Percentiles rank a stretch among this genome's conserved stretches.
Evolutionary conservation across 2,329 filamentous ascomycete genomes (phyloP).

Genomic region (Chaetomium sp.): DNA sequence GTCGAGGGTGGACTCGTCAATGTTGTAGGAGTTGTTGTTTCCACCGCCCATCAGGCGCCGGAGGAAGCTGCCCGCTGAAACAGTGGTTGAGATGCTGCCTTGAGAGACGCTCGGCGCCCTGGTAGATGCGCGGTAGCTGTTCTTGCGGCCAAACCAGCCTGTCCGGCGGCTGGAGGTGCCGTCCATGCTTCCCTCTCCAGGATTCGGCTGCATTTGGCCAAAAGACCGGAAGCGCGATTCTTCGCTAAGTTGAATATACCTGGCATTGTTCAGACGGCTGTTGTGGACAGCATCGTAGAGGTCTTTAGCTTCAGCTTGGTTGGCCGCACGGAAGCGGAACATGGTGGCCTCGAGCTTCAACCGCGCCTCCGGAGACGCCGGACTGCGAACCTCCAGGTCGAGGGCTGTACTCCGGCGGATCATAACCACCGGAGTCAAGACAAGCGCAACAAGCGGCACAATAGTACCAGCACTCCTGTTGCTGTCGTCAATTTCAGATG

Average conservation of each 20-base stretch:
- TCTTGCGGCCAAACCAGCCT: conserved; percentile 57
- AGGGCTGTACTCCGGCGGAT: conserved; percentile 85
- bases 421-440: conserved; percentile 85
- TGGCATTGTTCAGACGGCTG: conserved; percentile 85
- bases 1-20: conserved; percentile 70
- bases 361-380: conserved; percentile 64
- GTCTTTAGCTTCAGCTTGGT: conserved; percentile 67
- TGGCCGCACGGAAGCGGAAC: conserved; percentile 83
- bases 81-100: conserved; percentile 52
- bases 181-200: conserved; percentile 38
- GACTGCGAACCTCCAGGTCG: conserved; percentile 89
- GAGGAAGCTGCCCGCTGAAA: conserved; percentile 71
- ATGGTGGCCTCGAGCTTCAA: conserved; percentile 63
- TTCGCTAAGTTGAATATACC: conserved; percentile 65
- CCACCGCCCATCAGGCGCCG: conserved; percentile 67
- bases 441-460: conserved; percentile 59
- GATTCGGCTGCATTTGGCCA: conserved; percentile 48
- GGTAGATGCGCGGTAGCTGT: conserved; percentile 57
- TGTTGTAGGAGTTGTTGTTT: conserved; percentile 69
- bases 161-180: conserved; percentile 41
- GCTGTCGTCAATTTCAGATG: conserved; percentile 27
- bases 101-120: conserved; percentile 61
- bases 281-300: conserved; percentile 84
- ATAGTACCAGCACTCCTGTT: conserved; percentile 28
- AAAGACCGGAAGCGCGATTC: conserved; percentile 66